These are phyloP conservation scores for Ceratobasidium sp. DNA, from an alignment of 1,284 basidiomycete genomes.

Conservation along the genomic window DNA sequence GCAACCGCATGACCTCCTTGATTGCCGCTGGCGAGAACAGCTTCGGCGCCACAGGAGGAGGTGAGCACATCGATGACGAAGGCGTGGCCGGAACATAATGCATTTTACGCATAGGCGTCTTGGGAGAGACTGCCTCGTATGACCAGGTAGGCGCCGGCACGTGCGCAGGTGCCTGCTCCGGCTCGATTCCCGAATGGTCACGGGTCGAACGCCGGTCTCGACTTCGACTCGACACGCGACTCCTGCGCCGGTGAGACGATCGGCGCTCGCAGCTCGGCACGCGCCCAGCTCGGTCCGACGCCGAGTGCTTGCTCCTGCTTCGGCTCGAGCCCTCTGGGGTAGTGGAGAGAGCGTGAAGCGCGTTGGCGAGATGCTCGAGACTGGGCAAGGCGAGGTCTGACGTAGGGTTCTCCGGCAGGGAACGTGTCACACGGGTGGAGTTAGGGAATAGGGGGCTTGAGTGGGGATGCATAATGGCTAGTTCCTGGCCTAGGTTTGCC, in stretches of 20 bases:
- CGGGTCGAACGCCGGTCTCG: neutral
- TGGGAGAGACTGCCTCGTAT: conserved; percentile 3
- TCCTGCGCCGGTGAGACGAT: neutral
- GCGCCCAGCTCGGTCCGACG: neutral
- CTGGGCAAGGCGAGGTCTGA: conserved; percentile 24
- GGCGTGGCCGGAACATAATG: conserved; percentile 28
- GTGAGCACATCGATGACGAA: neutral
- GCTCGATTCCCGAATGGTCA: neutral
- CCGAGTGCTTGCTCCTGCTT: neutral
- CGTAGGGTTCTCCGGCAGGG: conserved; percentile 23
- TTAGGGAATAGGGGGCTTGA: conserved; percentile 10
- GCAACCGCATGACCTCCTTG: neutral
- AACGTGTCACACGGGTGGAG: conserved; percentile 2
- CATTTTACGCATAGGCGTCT: neutral
- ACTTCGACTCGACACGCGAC: neutral
- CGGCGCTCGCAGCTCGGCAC: conserved; percentile 1
- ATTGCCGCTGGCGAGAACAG: neutral
- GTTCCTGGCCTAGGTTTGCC: neutral
- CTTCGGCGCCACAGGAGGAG: neutral
- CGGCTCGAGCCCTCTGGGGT: neutral
- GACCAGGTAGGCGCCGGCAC: neutral
- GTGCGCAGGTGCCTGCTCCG: neutral
- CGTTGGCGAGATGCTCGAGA: conserved; percentile 25
- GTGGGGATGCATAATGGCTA: conserved; percentile 5
- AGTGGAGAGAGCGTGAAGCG: neutral